These are phyloP conservation scores for Acidomyces sp. DNA, from an alignment of 495 filamentous ascomycete genomes.

Conservation along the genomic window DNA sequence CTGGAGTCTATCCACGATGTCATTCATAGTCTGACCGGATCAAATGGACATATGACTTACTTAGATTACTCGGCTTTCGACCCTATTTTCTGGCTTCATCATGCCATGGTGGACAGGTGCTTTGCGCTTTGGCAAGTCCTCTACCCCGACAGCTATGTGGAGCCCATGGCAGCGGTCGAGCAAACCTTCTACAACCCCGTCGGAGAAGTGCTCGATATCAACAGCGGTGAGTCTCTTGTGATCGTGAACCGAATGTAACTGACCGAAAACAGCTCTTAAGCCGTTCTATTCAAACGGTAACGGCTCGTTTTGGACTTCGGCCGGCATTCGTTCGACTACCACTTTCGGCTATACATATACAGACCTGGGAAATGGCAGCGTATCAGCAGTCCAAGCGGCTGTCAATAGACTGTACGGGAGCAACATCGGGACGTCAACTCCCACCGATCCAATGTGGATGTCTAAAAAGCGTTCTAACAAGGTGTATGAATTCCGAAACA, in stretches of 20 bases:
- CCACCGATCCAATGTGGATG: too few species aligned
- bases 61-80: slow-evolving; percentile 58
- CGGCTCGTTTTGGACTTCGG: slow-evolving; percentile 32
- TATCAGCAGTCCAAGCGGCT: slow-evolving; percentile 28
- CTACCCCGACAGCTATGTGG: slow-evolving; percentile 45
- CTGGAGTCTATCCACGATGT: slow-evolving; percentile 53
- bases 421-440: slow-evolving; percentile 13
- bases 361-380: slow-evolving; percentile 33
- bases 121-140: slow-evolving; percentile 62
- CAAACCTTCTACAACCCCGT: slow-evolving; percentile 40
- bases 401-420: slow-evolving; percentile 45
- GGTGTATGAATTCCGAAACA: neutral
- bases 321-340: slow-evolving; percentile 19
- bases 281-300: slow-evolving; percentile 32
- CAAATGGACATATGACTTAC: slow-evolving; percentile 53
- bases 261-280: slow-evolving; percentile 23
- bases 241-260: slow-evolving; percentile 1
- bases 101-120: slow-evolving; percentile 49
- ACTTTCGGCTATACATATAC: slow-evolving; percentile 49
- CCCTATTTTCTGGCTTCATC: slow-evolving; percentile 61
- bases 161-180: slow-evolving; percentile 33
- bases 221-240: slow-evolving; percentile 23
- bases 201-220: slow-evolving; percentile 27
- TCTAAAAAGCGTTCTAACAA: neutral
- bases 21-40: slow-evolving; percentile 43